Evolutionary conservation across 331 rosid species (phyloP), one percentile per base, ranked within the genome.

Genomic region (Pyrus hybrid): DNA sequence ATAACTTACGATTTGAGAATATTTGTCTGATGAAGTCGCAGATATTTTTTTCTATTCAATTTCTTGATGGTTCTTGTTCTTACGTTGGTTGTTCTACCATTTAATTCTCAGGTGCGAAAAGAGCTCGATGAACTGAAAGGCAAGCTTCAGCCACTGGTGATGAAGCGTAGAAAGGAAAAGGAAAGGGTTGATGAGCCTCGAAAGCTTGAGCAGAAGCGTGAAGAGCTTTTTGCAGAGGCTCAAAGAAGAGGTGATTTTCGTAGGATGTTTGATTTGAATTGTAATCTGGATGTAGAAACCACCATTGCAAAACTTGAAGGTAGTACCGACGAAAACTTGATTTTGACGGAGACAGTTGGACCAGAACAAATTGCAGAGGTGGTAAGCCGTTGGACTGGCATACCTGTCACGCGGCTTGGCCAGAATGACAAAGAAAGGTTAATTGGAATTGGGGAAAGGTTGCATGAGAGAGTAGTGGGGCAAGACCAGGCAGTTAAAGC

Each of bases 381-480:
- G 9, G 98, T 93, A 30, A 88, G 98, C 80, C 95, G 98, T 5
- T 91, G 97, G 97, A 93, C 97, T 0, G 97, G 98, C 16, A 93
- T 93, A 28, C 98, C 97, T 0, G 94, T 93, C 43, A 93, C 98
- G 0, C 82, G 98, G 85, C 97, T 91, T 5, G 98, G 97, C 74
- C 98, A 93, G 63, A 83, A 93, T 63, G 98, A 91, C 3, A 91
- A 93, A 45, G 84, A 78, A 58, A 88, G 95, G 81, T 35, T 93
- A 22, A 83, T 90, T 28, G 97, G 97, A 14, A 90, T 93, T n/a
- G 93, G 81, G 43, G 96, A 88, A 51, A 87, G 98, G 77, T 68
- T 93, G 86, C 98, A 91, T 81, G 56, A 71, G 37, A 91, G 98
- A 77, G 97, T 90, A 12, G 97, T 93, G n/a, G 98, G 97, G 13